These are phyloP conservation scores for Ajuga reptans DNA, from an alignment of 305 asterid species.

Conservation along the genomic window DNA sequence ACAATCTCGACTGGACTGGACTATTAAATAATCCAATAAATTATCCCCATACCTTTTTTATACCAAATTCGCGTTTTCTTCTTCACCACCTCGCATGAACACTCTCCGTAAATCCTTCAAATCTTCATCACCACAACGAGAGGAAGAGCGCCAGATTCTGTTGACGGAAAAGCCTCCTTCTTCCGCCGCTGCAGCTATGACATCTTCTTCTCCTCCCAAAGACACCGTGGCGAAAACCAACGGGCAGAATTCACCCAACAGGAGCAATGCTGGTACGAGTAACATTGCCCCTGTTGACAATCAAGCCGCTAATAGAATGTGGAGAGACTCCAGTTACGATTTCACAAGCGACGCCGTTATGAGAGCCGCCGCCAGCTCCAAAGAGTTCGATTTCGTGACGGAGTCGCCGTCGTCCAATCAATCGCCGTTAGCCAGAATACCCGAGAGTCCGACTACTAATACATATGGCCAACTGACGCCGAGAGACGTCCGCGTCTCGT, in stretches of 20 bases:
- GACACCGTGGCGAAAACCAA: constrained; percentile 30
- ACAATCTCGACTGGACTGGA: background rate
- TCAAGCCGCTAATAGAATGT: constrained; percentile 24
- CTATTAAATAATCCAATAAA: no score
- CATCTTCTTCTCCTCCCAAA: constrained; percentile 26
- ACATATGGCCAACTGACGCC: constrained; percentile 33
- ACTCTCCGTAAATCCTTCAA: constrained; percentile 40
- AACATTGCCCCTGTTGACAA: background rate
- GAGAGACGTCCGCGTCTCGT: constrained; percentile 51
- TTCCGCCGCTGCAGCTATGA: constrained; percentile 14
- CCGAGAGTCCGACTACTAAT: constrained; percentile 35
- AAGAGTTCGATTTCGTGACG: constrained; percentile 55
- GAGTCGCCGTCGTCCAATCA: constrained; percentile 44
- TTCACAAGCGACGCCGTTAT: constrained; percentile 62
- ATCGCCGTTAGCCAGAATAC: constrained; percentile 41
- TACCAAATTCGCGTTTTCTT: background rate
- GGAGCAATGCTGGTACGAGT: background rate
- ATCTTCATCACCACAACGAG: constrained; percentile 12
- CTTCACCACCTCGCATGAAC: constrained; percentile 32
- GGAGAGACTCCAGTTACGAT: constrained; percentile 66
- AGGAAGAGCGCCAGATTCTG: constrained; percentile 45
- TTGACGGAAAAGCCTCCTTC: constrained; percentile 19
- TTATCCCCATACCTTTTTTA: background rate
- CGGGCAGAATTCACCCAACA: constrained; percentile 15
- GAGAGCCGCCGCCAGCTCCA: constrained; percentile 39